Conservation (phyloP, 108 stramenopile species). For the Nannochloropsis salina region DNA sequence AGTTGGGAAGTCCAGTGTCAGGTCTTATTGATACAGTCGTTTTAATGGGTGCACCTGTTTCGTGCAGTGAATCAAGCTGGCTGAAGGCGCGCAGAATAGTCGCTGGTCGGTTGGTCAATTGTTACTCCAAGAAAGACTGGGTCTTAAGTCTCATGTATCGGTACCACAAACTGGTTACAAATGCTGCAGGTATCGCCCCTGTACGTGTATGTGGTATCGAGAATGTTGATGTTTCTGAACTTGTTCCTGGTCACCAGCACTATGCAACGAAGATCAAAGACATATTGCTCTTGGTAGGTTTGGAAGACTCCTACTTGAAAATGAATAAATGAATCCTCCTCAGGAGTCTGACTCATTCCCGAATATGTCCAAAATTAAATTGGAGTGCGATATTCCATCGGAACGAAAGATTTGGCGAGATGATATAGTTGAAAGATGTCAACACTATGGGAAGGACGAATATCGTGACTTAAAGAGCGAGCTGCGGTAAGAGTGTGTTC, state of each 20-base stretch:
- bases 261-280: background rate
- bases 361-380: too few species aligned
- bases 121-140: constrained; percentile 37
- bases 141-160: constrained; percentile 42
- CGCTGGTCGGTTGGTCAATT: constrained; percentile 40
- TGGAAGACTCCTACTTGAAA: background rate
- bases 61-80: constrained; percentile 27
- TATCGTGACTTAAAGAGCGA: too few species aligned
- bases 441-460: too few species aligned
- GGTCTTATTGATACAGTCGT: constrained; percentile 41
- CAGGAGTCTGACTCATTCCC: too few species aligned
- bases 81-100: constrained; percentile 27
- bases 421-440: too few species aligned
- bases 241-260: background rate
- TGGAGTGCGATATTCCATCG: too few species aligned
- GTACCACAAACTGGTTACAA: background rate
- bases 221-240: background rate
- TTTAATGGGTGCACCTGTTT: constrained; percentile 42
- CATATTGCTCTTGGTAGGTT: background rate
- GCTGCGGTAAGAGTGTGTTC: too few species aligned
- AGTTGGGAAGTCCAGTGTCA: constrained; percentile 12
- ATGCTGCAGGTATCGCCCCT: background rate
- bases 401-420: too few species aligned
- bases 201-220: background rate
- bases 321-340: background rate